Conservation (phyloP, 1,284 basidiomycete species). For the Papiliotrema nemorosa region DNA sequence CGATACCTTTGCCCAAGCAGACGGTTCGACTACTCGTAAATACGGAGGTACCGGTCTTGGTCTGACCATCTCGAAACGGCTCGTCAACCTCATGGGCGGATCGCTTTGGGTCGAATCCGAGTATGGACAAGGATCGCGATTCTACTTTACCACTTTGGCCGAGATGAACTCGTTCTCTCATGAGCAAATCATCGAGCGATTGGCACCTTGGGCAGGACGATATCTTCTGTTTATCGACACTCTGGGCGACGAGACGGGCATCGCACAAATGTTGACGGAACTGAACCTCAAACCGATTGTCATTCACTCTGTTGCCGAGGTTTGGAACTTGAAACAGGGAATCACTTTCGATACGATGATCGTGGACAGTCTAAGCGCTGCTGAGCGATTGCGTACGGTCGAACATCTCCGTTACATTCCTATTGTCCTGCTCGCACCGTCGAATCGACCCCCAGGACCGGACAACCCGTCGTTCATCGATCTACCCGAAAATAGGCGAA, state of each 20-base stretch:
- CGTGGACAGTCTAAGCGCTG: conserved; percentile 82
- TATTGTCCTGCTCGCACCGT: conserved; percentile 85
- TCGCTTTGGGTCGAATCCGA: conserved; percentile 98
- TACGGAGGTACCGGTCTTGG: conserved; percentile 97
- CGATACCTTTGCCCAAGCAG: conserved; percentile 98
- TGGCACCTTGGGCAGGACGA: conserved; percentile 69
- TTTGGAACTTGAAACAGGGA: conserved; percentile 62
- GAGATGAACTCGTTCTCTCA: conserved; percentile 53
- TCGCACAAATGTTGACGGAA: conserved; percentile 72
- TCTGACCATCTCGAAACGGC: conserved; percentile 89
- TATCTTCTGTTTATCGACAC: conserved; percentile 86
- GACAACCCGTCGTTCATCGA: conserved; percentile 46
- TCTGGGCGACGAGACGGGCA: conserved; percentile 68
- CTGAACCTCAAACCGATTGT: conserved; percentile 79
- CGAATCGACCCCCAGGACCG: conserved; percentile 36
- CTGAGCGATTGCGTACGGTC: conserved; percentile 81
- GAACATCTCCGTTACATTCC: conserved; percentile 97
- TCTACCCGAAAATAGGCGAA: conserved; percentile 38
- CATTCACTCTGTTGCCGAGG: conserved; percentile 71
- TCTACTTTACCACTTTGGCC: conserved; percentile 87
- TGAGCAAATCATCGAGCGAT: conserved; percentile 68
- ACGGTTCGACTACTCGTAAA: conserved; percentile 92
- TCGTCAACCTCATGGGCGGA: conserved; percentile 96
- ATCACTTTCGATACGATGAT: conserved; percentile 95
- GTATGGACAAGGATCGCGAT: conserved; percentile 85